phyloP scores from a whole-genome alignment of 2,329 filamentous ascomycete genomes.

The Claviceps sp. region DNA sequence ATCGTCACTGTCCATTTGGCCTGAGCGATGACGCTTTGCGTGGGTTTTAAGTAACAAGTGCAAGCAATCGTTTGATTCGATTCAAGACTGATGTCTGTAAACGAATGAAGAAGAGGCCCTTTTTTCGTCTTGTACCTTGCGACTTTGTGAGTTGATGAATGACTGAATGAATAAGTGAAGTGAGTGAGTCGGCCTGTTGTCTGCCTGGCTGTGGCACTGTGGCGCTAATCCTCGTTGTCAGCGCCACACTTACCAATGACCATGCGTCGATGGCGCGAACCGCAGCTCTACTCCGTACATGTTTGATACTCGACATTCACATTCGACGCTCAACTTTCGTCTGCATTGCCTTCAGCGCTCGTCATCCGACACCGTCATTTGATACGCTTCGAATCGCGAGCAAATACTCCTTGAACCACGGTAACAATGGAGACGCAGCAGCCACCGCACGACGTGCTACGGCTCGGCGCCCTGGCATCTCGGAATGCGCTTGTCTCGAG shows the following conservation, averaged over 20 bases:
- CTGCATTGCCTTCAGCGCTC: background rate
- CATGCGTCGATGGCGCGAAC: no score
- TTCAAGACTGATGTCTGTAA: background rate
- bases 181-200: background rate
- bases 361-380: background rate
- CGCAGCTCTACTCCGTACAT: no score
- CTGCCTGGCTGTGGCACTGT: background rate
- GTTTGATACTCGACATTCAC: no score
- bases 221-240: background rate
- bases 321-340: no score
- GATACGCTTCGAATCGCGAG: background rate
- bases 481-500: constrained; percentile 22
- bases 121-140: background rate
- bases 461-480: constrained; percentile 20
- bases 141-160: background rate
- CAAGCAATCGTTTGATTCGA: no score
- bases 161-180: background rate
- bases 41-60: no score
- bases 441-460: constrained; percentile 18
- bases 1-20: constrained; percentile 26
- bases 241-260: constrained; percentile 16
- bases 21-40: background rate
- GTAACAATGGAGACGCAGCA: constrained; percentile 21
- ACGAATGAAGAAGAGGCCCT: background rate
- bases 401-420: background rate